A percentile compares a stretch with the other conserved stretches of the same genome.
Evolutionary conservation across 805 yeast species (phyloP).

Genomic region (Maudiozyma serrabonitensis): DNA sequence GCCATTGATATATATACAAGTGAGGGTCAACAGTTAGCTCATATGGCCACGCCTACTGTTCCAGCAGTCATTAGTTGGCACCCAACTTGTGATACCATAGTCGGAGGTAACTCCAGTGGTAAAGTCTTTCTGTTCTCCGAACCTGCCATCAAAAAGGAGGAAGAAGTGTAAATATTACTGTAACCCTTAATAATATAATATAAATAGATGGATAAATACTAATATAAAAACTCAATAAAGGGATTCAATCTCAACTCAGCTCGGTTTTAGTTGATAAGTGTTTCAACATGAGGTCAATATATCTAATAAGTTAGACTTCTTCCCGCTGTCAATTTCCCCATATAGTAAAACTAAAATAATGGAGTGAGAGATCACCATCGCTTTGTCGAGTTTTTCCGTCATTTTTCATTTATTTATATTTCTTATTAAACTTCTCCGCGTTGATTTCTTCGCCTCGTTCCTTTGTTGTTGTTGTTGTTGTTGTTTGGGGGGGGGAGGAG

Average conservation of each 20-base stretch:
- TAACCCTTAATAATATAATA: no score
- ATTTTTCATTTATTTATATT: no score
- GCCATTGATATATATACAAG: conserved; percentile 75
- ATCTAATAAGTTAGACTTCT: no score
- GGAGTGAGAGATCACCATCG: neutral
- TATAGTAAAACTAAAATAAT: neutral
- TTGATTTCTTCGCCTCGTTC: no score
- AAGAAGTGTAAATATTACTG: neutral
- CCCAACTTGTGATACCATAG: conserved; percentile 80
- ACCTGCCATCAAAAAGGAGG: conserved; percentile 1
- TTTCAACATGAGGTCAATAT: no score
- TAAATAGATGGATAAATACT: no score
- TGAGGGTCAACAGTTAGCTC: conserved; percentile 70
- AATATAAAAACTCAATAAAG: no score
- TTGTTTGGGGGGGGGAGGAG: no score
- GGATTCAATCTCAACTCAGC: no score
- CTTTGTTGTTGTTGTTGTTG: no score
- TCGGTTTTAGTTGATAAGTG: no score
- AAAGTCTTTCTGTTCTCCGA: conserved; percentile 53
- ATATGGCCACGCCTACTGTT: conserved; percentile 74
- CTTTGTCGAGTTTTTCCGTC: neutral
- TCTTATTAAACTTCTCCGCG: no score
- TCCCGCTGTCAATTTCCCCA: neutral
- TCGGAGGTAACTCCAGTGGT: conserved; percentile 93
- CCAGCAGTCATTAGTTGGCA: conserved; percentile 87